These are phyloP conservation scores for Taphrina flavorubra DNA, from an alignment of 1,139 yeast species.

Conservation along the genomic window DNA sequence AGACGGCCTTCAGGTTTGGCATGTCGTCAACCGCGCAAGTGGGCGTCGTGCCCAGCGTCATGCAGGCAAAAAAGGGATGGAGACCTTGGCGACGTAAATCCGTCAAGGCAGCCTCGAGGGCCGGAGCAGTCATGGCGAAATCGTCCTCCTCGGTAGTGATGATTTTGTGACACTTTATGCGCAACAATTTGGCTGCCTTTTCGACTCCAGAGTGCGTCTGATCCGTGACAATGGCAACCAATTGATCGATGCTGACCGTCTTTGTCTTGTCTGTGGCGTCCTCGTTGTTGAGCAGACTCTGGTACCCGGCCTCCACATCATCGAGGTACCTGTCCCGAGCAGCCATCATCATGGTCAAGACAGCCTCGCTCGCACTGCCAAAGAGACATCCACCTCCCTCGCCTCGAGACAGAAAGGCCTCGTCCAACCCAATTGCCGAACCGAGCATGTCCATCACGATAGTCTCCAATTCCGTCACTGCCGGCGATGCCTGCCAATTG, in stretches of 20 bases:
- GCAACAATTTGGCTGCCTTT: conserved; percentile 47
- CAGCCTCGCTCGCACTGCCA: conserved; percentile 48
- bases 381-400: conserved; percentile 48
- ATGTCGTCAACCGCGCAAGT: conserved; percentile 46
- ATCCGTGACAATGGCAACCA: conserved; percentile 46
- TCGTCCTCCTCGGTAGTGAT: conserved; percentile 44
- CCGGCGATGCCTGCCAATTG: conserved; percentile 48
- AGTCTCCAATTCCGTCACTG: conserved; percentile 47
- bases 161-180: conserved; percentile 45
- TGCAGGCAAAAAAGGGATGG: conserved; percentile 46
- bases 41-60: conserved; percentile 47
- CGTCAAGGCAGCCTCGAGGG: conserved; percentile 42
- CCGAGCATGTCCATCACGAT: conserved; percentile 48
- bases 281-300: conserved; percentile 36
- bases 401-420: conserved; percentile 44
- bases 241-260: conserved; percentile 42
- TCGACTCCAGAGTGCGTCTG: conserved; percentile 47
- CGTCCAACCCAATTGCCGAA: conserved; percentile 45
- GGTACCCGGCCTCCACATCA: conserved; percentile 37
- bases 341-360: conserved; percentile 46
- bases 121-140: conserved; percentile 44
- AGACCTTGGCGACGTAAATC: conserved; percentile 43
- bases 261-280: conserved; percentile 23
- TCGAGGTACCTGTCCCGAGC: conserved; percentile 47
- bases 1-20: conserved; percentile 42